Evolutionary conservation across 805 yeast species (phyloP).

Genomic region (Blastobotrys chiropterorum): DNA sequence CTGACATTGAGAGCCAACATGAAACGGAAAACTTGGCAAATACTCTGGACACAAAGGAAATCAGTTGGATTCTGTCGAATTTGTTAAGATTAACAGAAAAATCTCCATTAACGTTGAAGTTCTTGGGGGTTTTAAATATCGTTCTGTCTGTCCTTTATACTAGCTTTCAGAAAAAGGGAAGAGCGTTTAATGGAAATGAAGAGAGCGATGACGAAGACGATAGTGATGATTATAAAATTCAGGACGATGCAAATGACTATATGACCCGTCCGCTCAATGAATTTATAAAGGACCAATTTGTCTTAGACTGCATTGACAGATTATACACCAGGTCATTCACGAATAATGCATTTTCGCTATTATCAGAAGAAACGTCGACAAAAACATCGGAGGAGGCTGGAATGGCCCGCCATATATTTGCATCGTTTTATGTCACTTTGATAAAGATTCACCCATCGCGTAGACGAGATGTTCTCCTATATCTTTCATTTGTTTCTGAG

Average conservation of each 20-base stretch:
- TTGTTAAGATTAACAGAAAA: background rate
- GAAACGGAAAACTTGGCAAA: background rate
- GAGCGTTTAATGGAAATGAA: background rate
- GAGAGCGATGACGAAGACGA: background rate
- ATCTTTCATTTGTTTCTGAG: slow-evolving; percentile 12
- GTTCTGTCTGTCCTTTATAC: background rate
- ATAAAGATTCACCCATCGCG: slow-evolving; percentile 14
- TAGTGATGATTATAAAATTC: background rate
- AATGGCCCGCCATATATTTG: slow-evolving; percentile 10
- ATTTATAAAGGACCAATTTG: slow-evolving; percentile 1
- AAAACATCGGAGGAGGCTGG: background rate
- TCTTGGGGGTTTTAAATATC: background rate
- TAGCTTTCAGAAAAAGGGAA: background rate
- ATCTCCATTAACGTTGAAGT: background rate
- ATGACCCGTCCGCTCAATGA: background rate
- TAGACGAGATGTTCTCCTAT: slow-evolving; percentile 14
- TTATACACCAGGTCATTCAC: slow-evolving; percentile 6
- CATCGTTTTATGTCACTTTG: slow-evolving; percentile 16
- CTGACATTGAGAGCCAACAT: background rate
- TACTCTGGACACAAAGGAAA: background rate
- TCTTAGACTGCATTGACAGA: background rate
- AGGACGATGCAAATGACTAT: background rate
- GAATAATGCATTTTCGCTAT: slow-evolving; percentile 1
- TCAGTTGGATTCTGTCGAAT: background rate
- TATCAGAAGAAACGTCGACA: slow-evolving; percentile 4